Percentiles rank a stretch among this genome's conserved stretches.
These are phyloP conservation scores for Neospermospora avenae DNA, from an alignment of 2,329 filamentous ascomycete genomes.

Conservation along the genomic window DNA sequence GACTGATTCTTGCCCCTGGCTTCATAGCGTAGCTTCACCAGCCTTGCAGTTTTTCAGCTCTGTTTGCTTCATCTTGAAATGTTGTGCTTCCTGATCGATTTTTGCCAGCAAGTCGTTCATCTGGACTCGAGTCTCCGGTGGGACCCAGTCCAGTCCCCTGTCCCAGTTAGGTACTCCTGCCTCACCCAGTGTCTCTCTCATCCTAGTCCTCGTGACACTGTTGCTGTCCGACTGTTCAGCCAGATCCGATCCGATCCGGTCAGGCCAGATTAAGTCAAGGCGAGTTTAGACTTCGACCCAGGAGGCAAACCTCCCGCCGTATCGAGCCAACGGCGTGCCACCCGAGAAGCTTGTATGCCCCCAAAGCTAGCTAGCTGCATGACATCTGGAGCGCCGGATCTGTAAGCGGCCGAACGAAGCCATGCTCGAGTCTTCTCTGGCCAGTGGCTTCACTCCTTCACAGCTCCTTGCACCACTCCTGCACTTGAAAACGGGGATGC, in stretches of 20 bases:
- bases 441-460: not conserved
- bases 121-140: slow-evolving; percentile 3
- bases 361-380: slow-evolving; percentile 8
- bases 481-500: not conserved
- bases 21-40: not conserved
- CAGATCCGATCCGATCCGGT: not conserved
- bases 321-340: slow-evolving; percentile 7
- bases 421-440: slow-evolving; percentile 9
- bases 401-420: slow-evolving; percentile 22
- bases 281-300: not conserved
- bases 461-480: not conserved
- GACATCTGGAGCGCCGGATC: slow-evolving; percentile 8
- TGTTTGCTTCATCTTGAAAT: not conserved
- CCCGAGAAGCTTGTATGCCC: slow-evolving; percentile 10
- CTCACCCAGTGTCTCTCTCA: not conserved
- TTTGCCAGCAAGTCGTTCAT: slow-evolving; percentile 5
- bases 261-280: not conserved
- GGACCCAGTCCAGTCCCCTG: not conserved
- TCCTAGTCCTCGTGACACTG: not conserved
- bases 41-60: slow-evolving; percentile 3
- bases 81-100: slow-evolving; percentile 8
- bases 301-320: not conserved
- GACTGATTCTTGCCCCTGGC: not conserved
- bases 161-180: not conserved
- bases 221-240: too few species aligned